Percentiles rank a stretch among this genome's conserved stretches.
These are phyloP conservation scores for Colletotrichum sp. DNA, from an alignment of 2,329 filamentous ascomycete species.

Conservation along the genomic window DNA sequence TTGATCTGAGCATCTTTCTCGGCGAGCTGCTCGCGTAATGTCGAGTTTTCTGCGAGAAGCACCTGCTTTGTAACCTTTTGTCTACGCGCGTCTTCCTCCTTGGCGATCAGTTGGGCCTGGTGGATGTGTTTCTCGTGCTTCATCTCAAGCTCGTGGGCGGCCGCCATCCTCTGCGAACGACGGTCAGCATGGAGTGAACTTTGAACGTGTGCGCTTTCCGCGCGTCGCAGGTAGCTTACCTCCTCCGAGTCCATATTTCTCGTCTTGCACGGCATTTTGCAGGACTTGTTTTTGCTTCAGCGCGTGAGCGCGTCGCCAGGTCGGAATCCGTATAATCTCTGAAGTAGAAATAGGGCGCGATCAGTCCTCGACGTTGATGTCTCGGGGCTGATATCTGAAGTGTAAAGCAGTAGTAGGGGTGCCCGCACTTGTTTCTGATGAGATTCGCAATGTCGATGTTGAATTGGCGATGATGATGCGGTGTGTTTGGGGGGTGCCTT, in stretches of 20 bases:
- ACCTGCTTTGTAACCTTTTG: conserved; percentile 72
- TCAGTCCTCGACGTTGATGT: background rate
- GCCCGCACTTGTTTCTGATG: background rate
- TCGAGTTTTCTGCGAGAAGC: conserved; percentile 76
- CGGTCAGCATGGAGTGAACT: background rate
- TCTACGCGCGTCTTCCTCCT: conserved; percentile 77
- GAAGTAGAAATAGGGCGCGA: background rate
- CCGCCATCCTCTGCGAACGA: conserved; percentile 45
- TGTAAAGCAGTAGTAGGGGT: background rate
- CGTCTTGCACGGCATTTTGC: conserved; percentile 18
- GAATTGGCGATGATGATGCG: background rate
- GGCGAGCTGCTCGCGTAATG: conserved; percentile 67
- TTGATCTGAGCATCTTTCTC: conserved; percentile 66
- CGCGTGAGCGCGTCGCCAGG: conserved; percentile 5
- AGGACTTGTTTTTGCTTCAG: background rate
- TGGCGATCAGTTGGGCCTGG: conserved; percentile 70
- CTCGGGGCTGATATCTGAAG: background rate
- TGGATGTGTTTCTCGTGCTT: conserved; percentile 71
- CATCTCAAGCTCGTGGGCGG: conserved; percentile 67
- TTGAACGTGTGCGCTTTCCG: background rate
- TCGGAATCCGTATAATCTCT: background rate
- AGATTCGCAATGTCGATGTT: background rate
- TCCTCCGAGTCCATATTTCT: conserved; percentile 19
- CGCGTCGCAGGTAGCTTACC: background rate
- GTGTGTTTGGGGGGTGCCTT: conserved; percentile 10